Percentiles rank a stretch among this genome's conserved stretches.
Evolutionary conservation across 2,329 filamentous ascomycete genomes (phyloP).

Genomic region (Lizonia empirigonia): DNA sequence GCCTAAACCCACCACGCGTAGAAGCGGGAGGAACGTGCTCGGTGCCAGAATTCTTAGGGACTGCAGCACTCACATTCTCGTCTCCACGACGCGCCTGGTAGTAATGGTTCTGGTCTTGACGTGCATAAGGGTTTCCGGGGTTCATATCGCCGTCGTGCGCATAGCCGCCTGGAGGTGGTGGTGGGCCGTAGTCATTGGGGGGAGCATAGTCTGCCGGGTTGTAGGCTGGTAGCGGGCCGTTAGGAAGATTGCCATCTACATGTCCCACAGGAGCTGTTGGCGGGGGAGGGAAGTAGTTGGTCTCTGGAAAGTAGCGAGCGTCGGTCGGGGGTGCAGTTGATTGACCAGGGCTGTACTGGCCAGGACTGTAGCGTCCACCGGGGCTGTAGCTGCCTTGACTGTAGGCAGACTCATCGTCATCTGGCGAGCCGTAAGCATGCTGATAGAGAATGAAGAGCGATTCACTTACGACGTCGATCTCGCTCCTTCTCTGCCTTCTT

Average conservation of each 20-base stretch:
- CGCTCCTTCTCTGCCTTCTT: slow-evolving; percentile 60
- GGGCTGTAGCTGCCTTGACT: slow-evolving; percentile 44
- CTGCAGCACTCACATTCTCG: slow-evolving; percentile 58
- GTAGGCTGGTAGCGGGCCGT: slow-evolving; percentile 40
- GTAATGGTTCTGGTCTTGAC: slow-evolving; percentile 35
- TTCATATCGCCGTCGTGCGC: slow-evolving; percentile 38
- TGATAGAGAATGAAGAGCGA: slow-evolving; percentile 13
- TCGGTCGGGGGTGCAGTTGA: slow-evolving; percentile 42
- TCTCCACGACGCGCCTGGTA: slow-evolving; percentile 46
- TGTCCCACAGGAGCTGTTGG: slow-evolving; percentile 42
- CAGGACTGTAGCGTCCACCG: slow-evolving; percentile 21
- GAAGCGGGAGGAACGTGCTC: slow-evolving; percentile 23
- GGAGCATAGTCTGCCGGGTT: slow-evolving; percentile 54
- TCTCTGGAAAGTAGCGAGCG: slow-evolving; percentile 52
- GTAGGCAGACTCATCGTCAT: slow-evolving; percentile 45
- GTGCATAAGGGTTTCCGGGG: slow-evolving; percentile 37
- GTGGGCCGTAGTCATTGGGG: slow-evolving; percentile 30
- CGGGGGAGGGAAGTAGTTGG: slow-evolving; percentile 58
- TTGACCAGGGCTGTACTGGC: slow-evolving; percentile 34
- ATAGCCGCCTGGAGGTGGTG: slow-evolving; percentile 35
- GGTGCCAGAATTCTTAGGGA: slow-evolving; percentile 35
- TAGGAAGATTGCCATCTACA: slow-evolving; percentile 31
- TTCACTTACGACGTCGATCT: slow-evolving; percentile 57
- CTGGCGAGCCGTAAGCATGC: slow-evolving; percentile 31
- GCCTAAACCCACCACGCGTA: slow-evolving; percentile 18